A percentile compares a stretch with the other conserved stretches of the same genome.
phyloP scores from a whole-genome alignment of 495 filamentous ascomycete species.

The Aspergillus diversus region DNA sequence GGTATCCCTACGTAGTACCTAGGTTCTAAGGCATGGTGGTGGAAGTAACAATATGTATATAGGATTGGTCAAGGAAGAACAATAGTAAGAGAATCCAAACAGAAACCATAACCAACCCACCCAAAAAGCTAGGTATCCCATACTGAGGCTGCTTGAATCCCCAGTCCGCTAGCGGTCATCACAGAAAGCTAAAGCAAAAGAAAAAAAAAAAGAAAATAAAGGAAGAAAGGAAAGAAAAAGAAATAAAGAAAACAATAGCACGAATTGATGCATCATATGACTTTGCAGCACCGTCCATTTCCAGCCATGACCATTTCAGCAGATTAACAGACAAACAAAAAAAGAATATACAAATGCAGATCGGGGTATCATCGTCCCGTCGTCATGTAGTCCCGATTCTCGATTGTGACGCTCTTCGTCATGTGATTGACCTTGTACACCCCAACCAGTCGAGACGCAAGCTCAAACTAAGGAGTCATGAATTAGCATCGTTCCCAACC shows the following conservation, averaged over 20 bases:
- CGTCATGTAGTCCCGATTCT: slow-evolving; percentile 82
- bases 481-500: slow-evolving; percentile 9
- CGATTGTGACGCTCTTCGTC: slow-evolving; percentile 97
- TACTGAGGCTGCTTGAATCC: no score
- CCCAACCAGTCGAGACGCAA: slow-evolving; percentile 88
- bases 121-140: no score
- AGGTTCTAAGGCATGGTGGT: background rate
- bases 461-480: slow-evolving; percentile 66
- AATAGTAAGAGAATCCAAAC: background rate
- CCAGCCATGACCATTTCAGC: slow-evolving; percentile 10
- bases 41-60: background rate
- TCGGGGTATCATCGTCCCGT: slow-evolving; percentile 39
- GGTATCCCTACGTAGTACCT: background rate
- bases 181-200: no score
- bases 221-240: slow-evolving; percentile 3
- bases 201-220: background rate
- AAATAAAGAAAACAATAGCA: slow-evolving; percentile 11
- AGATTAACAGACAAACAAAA: slow-evolving; percentile 3
- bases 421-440: slow-evolving; percentile 99
- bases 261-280: slow-evolving; percentile 10
- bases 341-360: slow-evolving; percentile 16
- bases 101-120: background rate
- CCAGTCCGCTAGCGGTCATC: no score
- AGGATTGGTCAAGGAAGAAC: background rate
- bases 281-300: slow-evolving; percentile 16